These are phyloP conservation scores for Sedum album DNA, from an alignment of 164 flowering plant species.

Conservation along the genomic window DNA sequence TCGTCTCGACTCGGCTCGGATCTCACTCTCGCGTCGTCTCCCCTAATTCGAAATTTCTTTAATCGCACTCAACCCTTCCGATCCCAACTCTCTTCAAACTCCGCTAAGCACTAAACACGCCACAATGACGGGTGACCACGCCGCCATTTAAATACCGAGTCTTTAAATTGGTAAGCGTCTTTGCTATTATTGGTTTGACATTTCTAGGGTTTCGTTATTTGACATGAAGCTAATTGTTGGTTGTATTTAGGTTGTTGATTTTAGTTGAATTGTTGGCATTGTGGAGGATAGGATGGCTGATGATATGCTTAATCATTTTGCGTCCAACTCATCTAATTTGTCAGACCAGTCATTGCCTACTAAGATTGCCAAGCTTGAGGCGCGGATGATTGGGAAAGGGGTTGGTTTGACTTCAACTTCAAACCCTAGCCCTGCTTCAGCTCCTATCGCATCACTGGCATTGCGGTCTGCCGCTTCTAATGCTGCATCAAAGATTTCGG, in stretches of 20 bases:
- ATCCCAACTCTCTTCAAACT: no score
- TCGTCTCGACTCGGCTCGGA: no score
- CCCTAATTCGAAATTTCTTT: no score
- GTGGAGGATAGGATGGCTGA: constrained; percentile 51
- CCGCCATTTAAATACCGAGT: no score
- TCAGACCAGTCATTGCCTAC: constrained; percentile 77
- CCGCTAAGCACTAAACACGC: no score
- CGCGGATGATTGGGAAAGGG: constrained; percentile 60
- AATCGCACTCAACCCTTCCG: no score
- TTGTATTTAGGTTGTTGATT: no score
- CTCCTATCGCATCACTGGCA: constrained; percentile 37
- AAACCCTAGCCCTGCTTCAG: constrained; percentile 16
- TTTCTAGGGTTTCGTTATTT: background rate
- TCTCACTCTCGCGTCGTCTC: no score
- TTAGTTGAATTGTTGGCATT: background rate
- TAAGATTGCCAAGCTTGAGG: constrained; percentile 95
- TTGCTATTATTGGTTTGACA: no score
- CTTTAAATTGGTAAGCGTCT: no score
- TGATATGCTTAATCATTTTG: constrained; percentile 69
- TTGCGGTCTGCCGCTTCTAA: constrained; percentile 11
- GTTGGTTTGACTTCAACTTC: constrained; percentile 52
- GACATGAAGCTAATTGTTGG: background rate
- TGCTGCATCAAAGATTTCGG: constrained; percentile 23
- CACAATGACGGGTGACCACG: no score
- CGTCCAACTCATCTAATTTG: constrained; percentile 85